Percentiles rank a stretch among this genome's conserved stretches.
These are phyloP conservation scores for Globisporangium alternatum DNA, from an alignment of 352 stramenopile genomes.

Conservation along the genomic window DNA sequence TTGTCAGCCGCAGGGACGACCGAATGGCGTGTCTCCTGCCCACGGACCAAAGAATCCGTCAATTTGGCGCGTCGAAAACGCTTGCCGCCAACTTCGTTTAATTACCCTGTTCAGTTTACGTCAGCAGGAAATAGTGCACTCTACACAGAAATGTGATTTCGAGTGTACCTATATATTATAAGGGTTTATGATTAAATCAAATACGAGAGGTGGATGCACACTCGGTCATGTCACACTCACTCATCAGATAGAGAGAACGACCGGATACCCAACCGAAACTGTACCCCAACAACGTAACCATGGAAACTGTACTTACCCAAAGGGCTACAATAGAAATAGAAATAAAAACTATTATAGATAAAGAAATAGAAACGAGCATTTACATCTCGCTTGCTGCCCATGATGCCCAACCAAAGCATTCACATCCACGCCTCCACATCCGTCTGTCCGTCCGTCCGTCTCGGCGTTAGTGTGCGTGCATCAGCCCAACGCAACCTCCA, in stretches of 20 bases:
- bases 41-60: slow-evolving; percentile 10
- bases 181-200: too few species aligned
- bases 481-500: neutral
- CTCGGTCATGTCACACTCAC: neutral
- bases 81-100: neutral
- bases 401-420: slow-evolving; percentile 3
- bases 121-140: too few species aligned
- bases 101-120: neutral
- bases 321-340: neutral
- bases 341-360: neutral
- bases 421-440: neutral
- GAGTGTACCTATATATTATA: too few species aligned
- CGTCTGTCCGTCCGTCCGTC: neutral
- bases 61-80: neutral
- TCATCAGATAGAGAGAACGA: neutral
- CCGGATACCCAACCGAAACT: too few species aligned
- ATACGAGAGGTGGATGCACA: too few species aligned
- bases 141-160: too few species aligned
- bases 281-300: neutral
- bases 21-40: slow-evolving; percentile 9
- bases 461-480: neutral
- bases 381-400: neutral
- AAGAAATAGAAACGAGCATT: neutral
- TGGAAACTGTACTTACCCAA: neutral
- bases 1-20: slow-evolving; percentile 2